phyloP scores from a whole-genome alignment of 768 basidiomycete species.

The Tylopilus balloui region DNA sequence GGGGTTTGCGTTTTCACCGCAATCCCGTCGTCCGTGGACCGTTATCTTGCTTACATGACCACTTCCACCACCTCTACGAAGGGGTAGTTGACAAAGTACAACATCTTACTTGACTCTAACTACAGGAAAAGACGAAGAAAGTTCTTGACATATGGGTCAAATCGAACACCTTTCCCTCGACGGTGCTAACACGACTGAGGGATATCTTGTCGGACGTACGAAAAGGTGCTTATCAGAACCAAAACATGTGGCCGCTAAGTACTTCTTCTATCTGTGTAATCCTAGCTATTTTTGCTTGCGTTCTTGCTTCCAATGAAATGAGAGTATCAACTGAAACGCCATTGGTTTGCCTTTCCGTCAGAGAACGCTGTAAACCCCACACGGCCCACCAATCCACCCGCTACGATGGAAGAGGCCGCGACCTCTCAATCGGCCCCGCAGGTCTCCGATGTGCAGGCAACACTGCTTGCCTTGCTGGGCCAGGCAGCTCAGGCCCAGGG shows the following conservation, averaged over 20 bases:
- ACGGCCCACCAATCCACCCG: slow-evolving; percentile 37
- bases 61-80: slow-evolving; percentile 7
- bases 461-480: slow-evolving; percentile 64
- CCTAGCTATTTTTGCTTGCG: slow-evolving; percentile 48
- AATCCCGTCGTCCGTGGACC: slow-evolving; percentile 1
- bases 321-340: slow-evolving; percentile 63
- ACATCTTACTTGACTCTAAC: slow-evolving; percentile 32
- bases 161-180: slow-evolving; percentile 79
- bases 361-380: slow-evolving; percentile 42
- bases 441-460: slow-evolving; percentile 48
- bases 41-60: slow-evolving; percentile 28
- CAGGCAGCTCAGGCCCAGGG: slow-evolving; percentile 50
- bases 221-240: slow-evolving; percentile 85
- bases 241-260: slow-evolving; percentile 75
- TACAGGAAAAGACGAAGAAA: slow-evolving; percentile 95
- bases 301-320: slow-evolving; percentile 44
- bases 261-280: slow-evolving; percentile 64
- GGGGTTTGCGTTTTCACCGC: slow-evolving; percentile 5
- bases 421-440: slow-evolving; percentile 1
- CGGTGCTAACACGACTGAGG: slow-evolving; percentile 67
- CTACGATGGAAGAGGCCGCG: slow-evolving; percentile 30
- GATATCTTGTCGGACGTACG: slow-evolving; percentile 61
- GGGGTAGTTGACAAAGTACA: slow-evolving; percentile 40
- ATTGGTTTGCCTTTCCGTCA: slow-evolving; percentile 56
- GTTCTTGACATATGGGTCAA: slow-evolving; percentile 98